Evolutionary conservation across 306 rosid genomes (phyloP), one percentile per base, ranked within the genome.

Genomic region (Vigna angularis): DNA sequence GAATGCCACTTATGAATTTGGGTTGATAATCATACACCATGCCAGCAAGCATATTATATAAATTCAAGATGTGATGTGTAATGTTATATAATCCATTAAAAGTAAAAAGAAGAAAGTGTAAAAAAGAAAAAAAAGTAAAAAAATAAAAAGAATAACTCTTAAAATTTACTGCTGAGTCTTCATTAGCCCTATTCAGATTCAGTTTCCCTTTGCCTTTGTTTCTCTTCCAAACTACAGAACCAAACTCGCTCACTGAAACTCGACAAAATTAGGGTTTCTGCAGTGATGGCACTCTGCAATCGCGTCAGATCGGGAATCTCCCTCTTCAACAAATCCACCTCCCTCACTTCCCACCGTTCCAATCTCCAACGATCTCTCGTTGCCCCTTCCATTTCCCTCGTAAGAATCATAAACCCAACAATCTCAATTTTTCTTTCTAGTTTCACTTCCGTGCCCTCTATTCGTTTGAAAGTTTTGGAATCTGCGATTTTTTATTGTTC

Each of bases 231-330:
- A 51, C 49, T 24, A 45, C 48, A 32, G 1, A 38, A 36, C n/a
- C 28, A 7, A 36, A 58, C 45, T 47, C 68, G 76, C 61, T 72
- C 40, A 58, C 38, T 20, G 16, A 22, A 80, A 64, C 45, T 69
- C 32, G 71, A 18, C 50, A 66, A 80, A 49, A 68, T 55, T 87
- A 86, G 94, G 97, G 90, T 88, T 91, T 30, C 68, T 45, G 55
- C 73, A 6, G 76, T 22, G 48, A 90, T 92, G 97, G 97, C 96
- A 63, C 71, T 83, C 24, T 82, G 71, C 79, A 71, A 83, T 47
- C 87, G 93, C 70, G 73, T 90, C 81, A 89, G 90, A 87, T 90
- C 96, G 83, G 86, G 88, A 72, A 70, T 88, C 48, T 77, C 91
- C 62, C 73, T 88, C 79, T 42, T 82, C 73, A 72, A 81, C 78